A percentile compares a stretch with the other conserved stretches of the same genome.
Conservation (phyloP, 2,329 filamentous ascomycete species). For the Pestalotiopsis sp. region DNA sequence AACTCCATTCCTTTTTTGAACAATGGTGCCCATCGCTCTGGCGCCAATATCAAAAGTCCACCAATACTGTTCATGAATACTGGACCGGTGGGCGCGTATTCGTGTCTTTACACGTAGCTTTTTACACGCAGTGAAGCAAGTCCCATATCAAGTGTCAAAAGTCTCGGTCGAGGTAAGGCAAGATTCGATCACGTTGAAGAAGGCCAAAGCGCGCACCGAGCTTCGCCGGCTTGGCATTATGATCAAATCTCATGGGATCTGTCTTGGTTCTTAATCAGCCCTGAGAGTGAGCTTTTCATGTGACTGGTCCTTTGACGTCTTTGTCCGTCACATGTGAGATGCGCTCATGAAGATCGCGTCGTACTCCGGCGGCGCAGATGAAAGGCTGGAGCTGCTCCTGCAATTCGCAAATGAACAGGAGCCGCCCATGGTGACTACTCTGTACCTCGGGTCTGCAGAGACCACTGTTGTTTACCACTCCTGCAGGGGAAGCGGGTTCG, state of each 20-base stretch:
- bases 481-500: constrained; percentile 2
- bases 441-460: neutral
- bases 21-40: neutral
- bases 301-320: too few species aligned
- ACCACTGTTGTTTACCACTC: neutral
- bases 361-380: too few species aligned
- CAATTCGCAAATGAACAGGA: too few species aligned
- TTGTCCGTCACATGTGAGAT: too few species aligned
- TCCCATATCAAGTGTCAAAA: neutral
- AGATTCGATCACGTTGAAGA: neutral
- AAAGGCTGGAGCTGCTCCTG: too few species aligned
- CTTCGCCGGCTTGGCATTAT: too few species aligned
- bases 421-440: too few species aligned
- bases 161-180: neutral
- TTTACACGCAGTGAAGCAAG: neutral
- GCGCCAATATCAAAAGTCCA: neutral
- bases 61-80: neutral
- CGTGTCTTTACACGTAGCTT: neutral
- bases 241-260: too few species aligned
- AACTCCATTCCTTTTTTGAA: neutral
- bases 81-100: neutral
- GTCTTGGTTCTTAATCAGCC: too few species aligned
- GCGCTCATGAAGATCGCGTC: too few species aligned
- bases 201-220: neutral
- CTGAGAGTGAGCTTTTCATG: too few species aligned